A percentile compares a stretch with the other conserved stretches of the same genome.
phyloP scores from a whole-genome alignment of 1,139 yeast genomes.

The Yamadazyma mexicana region DNA sequence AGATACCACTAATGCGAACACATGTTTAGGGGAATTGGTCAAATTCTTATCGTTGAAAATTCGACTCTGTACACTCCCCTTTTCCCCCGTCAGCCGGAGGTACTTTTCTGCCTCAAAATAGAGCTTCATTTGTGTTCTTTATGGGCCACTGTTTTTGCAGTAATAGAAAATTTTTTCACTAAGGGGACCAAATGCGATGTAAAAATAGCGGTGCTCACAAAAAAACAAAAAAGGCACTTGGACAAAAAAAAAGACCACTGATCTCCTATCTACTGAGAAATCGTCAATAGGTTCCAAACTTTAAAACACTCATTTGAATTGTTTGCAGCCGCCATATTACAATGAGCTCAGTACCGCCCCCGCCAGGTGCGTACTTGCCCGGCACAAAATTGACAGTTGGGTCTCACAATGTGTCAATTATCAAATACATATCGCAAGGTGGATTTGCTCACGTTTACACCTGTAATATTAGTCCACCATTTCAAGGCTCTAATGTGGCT shows the following conservation, averaged over 20 bases:
- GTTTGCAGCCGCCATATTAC: too few relatives aligned
- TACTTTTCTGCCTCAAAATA: conserved; percentile 63
- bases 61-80: conserved; percentile 59
- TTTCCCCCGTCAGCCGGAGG: conserved; percentile 17
- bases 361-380: conserved; percentile 59
- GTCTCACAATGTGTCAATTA: conserved; percentile 55
- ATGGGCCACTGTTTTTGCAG: background rate
- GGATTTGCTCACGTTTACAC: conserved; percentile 81
- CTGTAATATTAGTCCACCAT: conserved; percentile 56
- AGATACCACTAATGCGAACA: conserved; percentile 79
- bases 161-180: background rate
- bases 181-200: background rate
- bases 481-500: conserved; percentile 48
- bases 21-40: conserved; percentile 63
- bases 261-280: too few relatives aligned
- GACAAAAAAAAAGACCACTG: too few relatives aligned
- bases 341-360: conserved; percentile 17
- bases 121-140: conserved; percentile 45
- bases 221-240: too few relatives aligned
- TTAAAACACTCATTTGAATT: too few relatives aligned
- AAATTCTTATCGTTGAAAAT: conserved; percentile 52
- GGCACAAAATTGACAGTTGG: conserved; percentile 69
- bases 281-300: too few relatives aligned
- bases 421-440: conserved; percentile 66
- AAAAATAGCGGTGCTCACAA: background rate